Conservation (phyloP, 2,329 filamentous ascomycete genomes). For the Graphiopsis chlorocephala region DNA sequence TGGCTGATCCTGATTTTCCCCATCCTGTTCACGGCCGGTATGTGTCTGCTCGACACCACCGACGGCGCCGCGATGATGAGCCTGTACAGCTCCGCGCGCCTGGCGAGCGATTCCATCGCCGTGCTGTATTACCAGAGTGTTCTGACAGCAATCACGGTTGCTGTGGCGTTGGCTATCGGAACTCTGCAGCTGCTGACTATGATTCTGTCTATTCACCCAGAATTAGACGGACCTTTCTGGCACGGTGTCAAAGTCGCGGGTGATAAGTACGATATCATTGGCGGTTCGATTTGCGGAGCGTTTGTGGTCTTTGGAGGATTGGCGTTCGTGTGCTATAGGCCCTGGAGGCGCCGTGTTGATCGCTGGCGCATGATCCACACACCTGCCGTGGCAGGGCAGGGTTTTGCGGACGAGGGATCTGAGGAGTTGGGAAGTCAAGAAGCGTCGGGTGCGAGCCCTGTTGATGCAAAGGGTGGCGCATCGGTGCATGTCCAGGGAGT, state of each 20-base stretch:
- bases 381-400: not conserved
- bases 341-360: slow-evolving; percentile 68
- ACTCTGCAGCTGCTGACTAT: slow-evolving; percentile 79
- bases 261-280: slow-evolving; percentile 82
- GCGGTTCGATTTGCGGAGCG: slow-evolving; percentile 78
- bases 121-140: slow-evolving; percentile 93
- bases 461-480: not conserved
- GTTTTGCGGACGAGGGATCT: not conserved
- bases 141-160: slow-evolving; percentile 76
- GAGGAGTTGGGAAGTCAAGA: not conserved
- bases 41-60: slow-evolving; percentile 90
- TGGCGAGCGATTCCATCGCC: slow-evolving; percentile 78
- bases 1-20: slow-evolving; percentile 96
- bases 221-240: slow-evolving; percentile 80
- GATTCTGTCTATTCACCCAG: slow-evolving; percentile 66
- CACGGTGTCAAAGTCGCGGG: slow-evolving; percentile 74
- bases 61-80: slow-evolving; percentile 96
- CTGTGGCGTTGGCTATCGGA: slow-evolving; percentile 82
- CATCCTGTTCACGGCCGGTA: slow-evolving; percentile 84
- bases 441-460: not conserved
- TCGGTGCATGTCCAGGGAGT: not conserved
- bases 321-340: slow-evolving; percentile 72
- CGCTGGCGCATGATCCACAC: slow-evolving; percentile 12
- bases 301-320: slow-evolving; percentile 75
- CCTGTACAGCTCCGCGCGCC: slow-evolving; percentile 76